These are phyloP conservation scores for Aspergillus fructus DNA, from an alignment of 2,329 filamentous ascomycete species.

Conservation along the genomic window DNA sequence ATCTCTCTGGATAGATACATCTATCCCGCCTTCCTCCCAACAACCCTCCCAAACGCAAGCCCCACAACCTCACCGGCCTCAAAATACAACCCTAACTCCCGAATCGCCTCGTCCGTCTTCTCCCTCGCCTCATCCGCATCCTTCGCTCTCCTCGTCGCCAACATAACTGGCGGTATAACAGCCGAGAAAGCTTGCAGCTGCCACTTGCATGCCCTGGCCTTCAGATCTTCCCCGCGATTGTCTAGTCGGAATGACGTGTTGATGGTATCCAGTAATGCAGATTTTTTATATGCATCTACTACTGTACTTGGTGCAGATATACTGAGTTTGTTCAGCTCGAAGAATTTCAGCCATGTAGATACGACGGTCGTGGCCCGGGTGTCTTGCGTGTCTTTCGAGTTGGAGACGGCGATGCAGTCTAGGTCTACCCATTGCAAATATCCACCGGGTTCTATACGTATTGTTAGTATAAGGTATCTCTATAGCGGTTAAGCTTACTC, in stretches of 20 bases:
- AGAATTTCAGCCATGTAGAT: background rate
- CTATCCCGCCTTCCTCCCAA: background rate
- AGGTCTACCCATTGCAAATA: conserved; percentile 5
- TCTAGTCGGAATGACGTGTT: background rate
- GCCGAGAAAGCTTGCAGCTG: background rate
- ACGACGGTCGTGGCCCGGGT: background rate
- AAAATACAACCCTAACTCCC: background rate
- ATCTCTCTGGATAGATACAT: background rate
- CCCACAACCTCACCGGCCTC: background rate
- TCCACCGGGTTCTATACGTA: background rate
- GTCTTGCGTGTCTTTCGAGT: background rate
- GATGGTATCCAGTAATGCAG: background rate
- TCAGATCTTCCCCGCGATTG: background rate
- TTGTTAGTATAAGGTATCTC: background rate
- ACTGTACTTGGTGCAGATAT: background rate
- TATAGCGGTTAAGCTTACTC: background rate
- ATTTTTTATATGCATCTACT: background rate
- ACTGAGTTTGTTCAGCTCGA: background rate
- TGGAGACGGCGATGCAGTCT: background rate
- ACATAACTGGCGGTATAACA: background rate
- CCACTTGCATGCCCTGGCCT: background rate
- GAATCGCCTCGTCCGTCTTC: background rate
- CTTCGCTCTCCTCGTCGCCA: background rate
- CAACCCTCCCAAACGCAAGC: background rate
- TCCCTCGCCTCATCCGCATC: background rate